Base-by-base conservation (phyloP, 2,329 filamentous ascomycete genomes). In the Colletotrichum costaricense region DNA sequence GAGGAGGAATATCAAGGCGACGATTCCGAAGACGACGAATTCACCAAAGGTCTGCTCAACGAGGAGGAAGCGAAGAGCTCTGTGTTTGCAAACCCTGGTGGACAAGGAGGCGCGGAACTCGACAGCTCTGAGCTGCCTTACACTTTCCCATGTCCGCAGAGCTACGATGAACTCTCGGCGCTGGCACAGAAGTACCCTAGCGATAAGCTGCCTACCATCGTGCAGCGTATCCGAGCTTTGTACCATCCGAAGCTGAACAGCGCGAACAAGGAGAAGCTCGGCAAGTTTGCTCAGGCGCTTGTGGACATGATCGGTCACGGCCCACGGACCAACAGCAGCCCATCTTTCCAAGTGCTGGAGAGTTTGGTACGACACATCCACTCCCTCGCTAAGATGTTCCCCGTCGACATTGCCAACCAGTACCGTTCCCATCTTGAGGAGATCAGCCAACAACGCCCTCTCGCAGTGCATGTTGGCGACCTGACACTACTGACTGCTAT, bases 171-270 rank as follows among this genome's bases (percentile, higher is more conserved):
- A 77, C 87, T 99, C 58, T 83, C 95, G 46, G 90, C 89, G 24
- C 87, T 94, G 3, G 88, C 93, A 59, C 86, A 90, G 63, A 85
- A 87, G 54, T 88, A 95, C 52, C 84, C 92, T 0, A 79, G 88
- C 19, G 84, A 91, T 12, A 92, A 94, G 78, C 83, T 96, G 2
- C 93, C 95, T 0, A 93, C 90, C 0, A 92, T 97, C 54, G 88
- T 99, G 28, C 95, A 98, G 82, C 91, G 96, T 74, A 97, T 99
- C 78, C 92, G 97, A 82, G 93, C 95, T 14, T 86, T 98, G n/a
- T 93, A 98, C 80, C 95, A 98, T 80, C 94, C 96, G 8, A 95
- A 96, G 76, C 89, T 99, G 38, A 91, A 93, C 75, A 90, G 90
- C 76, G 91, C 93, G 72, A 98, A 99, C 85, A 98, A 98, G 84